Evolutionary conservation across 1,284 basidiomycete species (phyloP), one percentile per base, ranked within the genome.

Genomic region (Fomitopsis palustris): DNA sequence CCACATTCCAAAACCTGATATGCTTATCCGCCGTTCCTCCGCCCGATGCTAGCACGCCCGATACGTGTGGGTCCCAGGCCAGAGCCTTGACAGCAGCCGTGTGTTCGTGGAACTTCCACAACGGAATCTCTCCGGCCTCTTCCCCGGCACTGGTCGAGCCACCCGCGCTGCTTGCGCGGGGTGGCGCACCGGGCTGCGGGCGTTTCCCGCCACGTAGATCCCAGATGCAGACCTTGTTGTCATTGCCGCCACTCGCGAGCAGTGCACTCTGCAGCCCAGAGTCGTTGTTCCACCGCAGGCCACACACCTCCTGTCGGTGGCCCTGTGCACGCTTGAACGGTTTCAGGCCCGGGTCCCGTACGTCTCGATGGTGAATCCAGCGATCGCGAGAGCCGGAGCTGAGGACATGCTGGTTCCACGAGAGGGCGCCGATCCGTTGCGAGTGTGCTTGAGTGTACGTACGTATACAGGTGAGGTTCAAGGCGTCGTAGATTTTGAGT

Each of bases 151-250:
- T 63, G 25, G 65, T 69, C 3, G 68, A 65, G 23, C 67, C 68
- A 12, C 69, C 67, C 3, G 69, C 70, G 57, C 67, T 72, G 17
- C 68, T 70, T 2, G 64, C 65, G 47, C 57, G 66, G 61, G 60
- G 68, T 61, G 41, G 66, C 60, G 57, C 69, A 58, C 64, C 64
- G 23, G 55, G 66, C 64, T 60, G 73, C 59, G 76, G 74, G 41
- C 88, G 72, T 66, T 78, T 78, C 3, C 83, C 83, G 2, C 87
- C 87, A 25, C 89, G 76, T 59, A 91, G 69, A 67, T 97, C 95
- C 95, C 96, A 99, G 57, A 99, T 93, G 67, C 94, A 95, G 9
- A 99, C 90, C 77, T 97, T 96, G 77, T 99, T 99, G 76, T 99
- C 97, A 74, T 99, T 99, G 0, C 96, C 96, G 1, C 97, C 96